A percentile compares a stretch with the other conserved stretches of the same genome.
These are phyloP conservation scores for Waitea zeae DNA, from an alignment of 1,284 basidiomycete genomes.

Conservation along the genomic window DNA sequence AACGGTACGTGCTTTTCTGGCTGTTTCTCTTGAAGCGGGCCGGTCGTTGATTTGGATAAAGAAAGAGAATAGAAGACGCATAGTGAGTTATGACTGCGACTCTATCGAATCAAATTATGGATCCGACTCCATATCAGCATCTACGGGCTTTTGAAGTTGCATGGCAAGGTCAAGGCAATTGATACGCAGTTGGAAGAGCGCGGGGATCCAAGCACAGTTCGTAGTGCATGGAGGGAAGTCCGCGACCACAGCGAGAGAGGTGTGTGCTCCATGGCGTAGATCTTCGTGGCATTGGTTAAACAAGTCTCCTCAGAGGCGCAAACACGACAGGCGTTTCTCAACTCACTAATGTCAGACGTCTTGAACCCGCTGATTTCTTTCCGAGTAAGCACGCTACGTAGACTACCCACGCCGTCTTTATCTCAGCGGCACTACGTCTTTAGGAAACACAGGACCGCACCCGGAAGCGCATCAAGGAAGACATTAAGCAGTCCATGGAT, in stretches of 20 bases:
- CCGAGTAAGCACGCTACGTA: slow-evolving; percentile 27
- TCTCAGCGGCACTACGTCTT: slow-evolving; percentile 2
- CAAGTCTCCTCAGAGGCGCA: slow-evolving; percentile 51
- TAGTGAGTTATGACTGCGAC: slow-evolving; percentile 37
- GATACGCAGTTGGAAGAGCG: slow-evolving; percentile 52
- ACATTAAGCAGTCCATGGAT: slow-evolving; percentile 56
- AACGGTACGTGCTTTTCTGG: slow-evolving; percentile 42
- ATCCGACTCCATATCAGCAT: slow-evolving; percentile 24
- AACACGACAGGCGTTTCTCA: slow-evolving; percentile 58
- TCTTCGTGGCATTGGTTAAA: slow-evolving; percentile 4
- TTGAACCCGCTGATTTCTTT: slow-evolving; percentile 47
- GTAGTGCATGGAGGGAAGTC: slow-evolving; percentile 68
- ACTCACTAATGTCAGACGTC: slow-evolving; percentile 53
- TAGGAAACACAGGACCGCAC: slow-evolving; percentile 81
- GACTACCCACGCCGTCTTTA: slow-evolving; percentile 1
- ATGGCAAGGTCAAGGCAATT: slow-evolving; percentile 48
- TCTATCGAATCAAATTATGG: neutral
- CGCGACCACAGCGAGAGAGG: slow-evolving; percentile 72
- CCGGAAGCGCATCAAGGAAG: slow-evolving; percentile 77
- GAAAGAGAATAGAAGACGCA: slow-evolving; percentile 65
- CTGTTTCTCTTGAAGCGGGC: slow-evolving; percentile 6
- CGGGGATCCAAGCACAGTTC: slow-evolving; percentile 38
- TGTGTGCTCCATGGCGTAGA: slow-evolving; percentile 12
- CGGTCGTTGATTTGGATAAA: slow-evolving; percentile 16
- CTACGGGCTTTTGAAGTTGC: slow-evolving; percentile 50